Conservation (phyloP, 768 basidiomycete species). For the Stropharia rugosoannulata region DNA sequence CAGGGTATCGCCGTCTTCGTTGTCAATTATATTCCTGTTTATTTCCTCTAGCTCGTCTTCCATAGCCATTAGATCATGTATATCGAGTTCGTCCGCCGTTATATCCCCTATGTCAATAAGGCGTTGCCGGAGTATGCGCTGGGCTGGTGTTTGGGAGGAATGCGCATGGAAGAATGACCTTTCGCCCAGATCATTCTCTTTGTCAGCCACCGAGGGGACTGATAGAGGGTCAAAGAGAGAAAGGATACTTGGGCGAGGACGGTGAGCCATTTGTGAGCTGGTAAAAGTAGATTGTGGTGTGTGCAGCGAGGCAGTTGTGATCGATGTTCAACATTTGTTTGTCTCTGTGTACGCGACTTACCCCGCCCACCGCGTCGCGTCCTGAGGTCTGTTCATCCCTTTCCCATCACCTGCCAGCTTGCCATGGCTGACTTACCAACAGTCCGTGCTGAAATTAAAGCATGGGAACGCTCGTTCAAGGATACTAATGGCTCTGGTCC, state of each 20-base stretch:
- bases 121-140: conserved; percentile 34
- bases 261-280: conserved; percentile 26
- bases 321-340: conserved; percentile 35
- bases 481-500: conserved; percentile 54
- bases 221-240: conserved; percentile 52
- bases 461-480: conserved; percentile 74
- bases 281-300: neutral
- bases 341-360: conserved; percentile 37
- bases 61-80: conserved; percentile 29
- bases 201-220: conserved; percentile 39
- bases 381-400: conserved; percentile 11
- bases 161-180: conserved; percentile 35
- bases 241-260: conserved; percentile 47
- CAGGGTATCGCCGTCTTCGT: conserved; percentile 38
- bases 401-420: conserved; percentile 1
- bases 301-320: conserved; percentile 5
- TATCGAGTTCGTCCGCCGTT: conserved; percentile 37
- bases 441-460: conserved; percentile 70
- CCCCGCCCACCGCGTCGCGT: conserved; percentile 9
- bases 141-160: conserved; percentile 19
- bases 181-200: conserved; percentile 40
- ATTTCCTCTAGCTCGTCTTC: conserved; percentile 31
- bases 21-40: conserved; percentile 19
- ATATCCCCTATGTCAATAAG: conserved; percentile 52
- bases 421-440: conserved; percentile 43